Evolutionary conservation across 2,329 filamentous ascomycete species (phyloP), one percentile per base, ranked within the genome.

Genomic region (Fonsecaea pugnacius): DNA sequence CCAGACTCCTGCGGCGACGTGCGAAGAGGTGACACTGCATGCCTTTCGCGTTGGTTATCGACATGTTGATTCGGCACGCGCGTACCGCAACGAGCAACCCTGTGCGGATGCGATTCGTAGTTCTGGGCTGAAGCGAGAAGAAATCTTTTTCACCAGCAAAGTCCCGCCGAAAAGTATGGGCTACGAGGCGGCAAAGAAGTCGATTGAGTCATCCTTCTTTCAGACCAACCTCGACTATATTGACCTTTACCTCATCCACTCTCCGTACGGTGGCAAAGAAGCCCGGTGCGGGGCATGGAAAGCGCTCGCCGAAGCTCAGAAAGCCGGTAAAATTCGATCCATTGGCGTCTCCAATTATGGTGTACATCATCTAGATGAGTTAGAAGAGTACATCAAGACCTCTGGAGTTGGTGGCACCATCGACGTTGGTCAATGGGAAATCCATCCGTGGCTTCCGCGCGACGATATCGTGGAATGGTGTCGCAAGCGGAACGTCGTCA

Each of bases 401-500:
- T 78, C 80, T 63, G 88, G 87, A 9, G 88, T 86, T 69, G 87
- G 86, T 51, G 85, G 84, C 3, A 91, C 91, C 27, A 84, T 96
- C 72, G 90, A 88, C 66, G 90, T 96, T 40, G 92, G 91, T 46
- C 93, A 96, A 78, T 92, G 90, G 77, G 93, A 97, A 78, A 79
- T 97, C 10, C 93, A 97, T 77, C 93, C 93, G 0, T 97, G 92
- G 92, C 86, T 92, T 48, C 83, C 87, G 8, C 83, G 92, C n/a
- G 79, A 83, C 24, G 92, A 96, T 72, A 91, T 97, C 66, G 87
- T 88, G 8, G 80, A 85, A 53, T 97, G 92, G 92, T 90, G 90
- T 71, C 76, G 82, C 67, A 82, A 88, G 75, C 82, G 86, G 18
- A 82, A 82, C 65, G 79, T 91, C 21, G 83, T 86, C 35, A 75